Conservation (phyloP, 108 stramenopile genomes). For the Cylindrotheca fusiformis region DNA sequence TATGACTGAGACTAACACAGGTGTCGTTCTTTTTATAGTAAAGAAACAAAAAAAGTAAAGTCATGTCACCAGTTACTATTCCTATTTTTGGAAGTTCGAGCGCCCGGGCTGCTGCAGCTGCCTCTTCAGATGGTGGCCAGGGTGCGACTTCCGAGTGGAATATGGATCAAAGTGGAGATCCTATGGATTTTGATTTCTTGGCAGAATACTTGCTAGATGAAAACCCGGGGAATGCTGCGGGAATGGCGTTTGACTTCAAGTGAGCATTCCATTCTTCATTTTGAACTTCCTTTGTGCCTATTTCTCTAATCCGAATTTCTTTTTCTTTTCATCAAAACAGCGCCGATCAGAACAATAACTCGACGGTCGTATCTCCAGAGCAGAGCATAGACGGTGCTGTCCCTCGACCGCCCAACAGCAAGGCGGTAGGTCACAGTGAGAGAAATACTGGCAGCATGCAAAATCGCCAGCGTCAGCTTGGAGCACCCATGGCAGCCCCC, state of each 20-base stretch:
- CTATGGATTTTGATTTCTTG: constrained; percentile 80
- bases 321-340: background rate
- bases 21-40: too few relatives aligned
- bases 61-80: constrained; percentile 21
- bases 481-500: background rate
- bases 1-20: too few relatives aligned
- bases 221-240: constrained; percentile 19
- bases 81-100: constrained; percentile 18
- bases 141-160: constrained; percentile 3
- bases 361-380: constrained; percentile 51
- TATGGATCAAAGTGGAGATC: constrained; percentile 20
- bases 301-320: constrained; percentile 1
- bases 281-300: constrained; percentile 1
- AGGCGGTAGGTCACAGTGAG: constrained; percentile 16
- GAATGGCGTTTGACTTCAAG: constrained; percentile 64
- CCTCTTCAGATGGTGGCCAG: background rate
- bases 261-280: too few relatives aligned
- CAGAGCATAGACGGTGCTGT: constrained; percentile 41
- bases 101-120: background rate
- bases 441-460: constrained; percentile 14
- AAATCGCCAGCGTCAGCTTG: constrained; percentile 6
- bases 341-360: constrained; percentile 11
- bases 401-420: constrained; percentile 9
- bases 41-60: too few relatives aligned
- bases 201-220: constrained; percentile 87